Evolutionary conservation across 1,139 yeast genomes (phyloP).

Genomic region (Candida glucosophila): DNA sequence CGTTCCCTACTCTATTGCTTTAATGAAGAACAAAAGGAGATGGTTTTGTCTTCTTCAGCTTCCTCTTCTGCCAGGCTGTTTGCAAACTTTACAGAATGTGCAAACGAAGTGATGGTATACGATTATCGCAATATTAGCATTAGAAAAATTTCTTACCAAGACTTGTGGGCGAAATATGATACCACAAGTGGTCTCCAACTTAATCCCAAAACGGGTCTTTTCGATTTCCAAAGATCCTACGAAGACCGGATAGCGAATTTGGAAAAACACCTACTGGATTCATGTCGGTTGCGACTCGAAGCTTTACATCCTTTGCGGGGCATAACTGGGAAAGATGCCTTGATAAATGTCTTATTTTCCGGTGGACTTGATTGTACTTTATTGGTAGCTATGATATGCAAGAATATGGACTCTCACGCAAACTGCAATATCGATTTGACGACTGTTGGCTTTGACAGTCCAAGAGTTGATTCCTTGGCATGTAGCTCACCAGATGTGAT

Average conservation of each 20-base stretch:
- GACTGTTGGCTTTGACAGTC: constrained; percentile 92
- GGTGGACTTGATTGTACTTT: constrained; percentile 94
- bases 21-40: constrained; percentile 14
- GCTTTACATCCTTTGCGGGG: constrained; percentile 51
- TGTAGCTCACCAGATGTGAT: constrained; percentile 73
- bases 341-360: constrained; percentile 66
- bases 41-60: constrained; percentile 43
- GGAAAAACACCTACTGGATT: constrained; percentile 18
- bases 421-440: constrained; percentile 46
- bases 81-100: constrained; percentile 43
- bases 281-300: constrained; percentile 44
- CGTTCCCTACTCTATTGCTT: constrained; percentile 52
- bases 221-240: constrained; percentile 1
- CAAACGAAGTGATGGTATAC: constrained; percentile 39
- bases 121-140: constrained; percentile 14
- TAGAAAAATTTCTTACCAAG: constrained; percentile 7
- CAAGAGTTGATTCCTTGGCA: constrained; percentile 60
- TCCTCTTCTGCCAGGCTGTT: constrained; percentile 13
- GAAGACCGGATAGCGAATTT: no score
- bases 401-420: constrained; percentile 10
- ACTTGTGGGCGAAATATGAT: constrained; percentile 2
- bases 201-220: constrained; percentile 3
- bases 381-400: constrained; percentile 42
- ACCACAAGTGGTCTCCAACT: constrained; percentile 1
- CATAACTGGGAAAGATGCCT: constrained; percentile 17